Evolutionary conservation across 177 flowering plant species (phyloP).

Genomic region (Telopea speciosissima): DNA sequence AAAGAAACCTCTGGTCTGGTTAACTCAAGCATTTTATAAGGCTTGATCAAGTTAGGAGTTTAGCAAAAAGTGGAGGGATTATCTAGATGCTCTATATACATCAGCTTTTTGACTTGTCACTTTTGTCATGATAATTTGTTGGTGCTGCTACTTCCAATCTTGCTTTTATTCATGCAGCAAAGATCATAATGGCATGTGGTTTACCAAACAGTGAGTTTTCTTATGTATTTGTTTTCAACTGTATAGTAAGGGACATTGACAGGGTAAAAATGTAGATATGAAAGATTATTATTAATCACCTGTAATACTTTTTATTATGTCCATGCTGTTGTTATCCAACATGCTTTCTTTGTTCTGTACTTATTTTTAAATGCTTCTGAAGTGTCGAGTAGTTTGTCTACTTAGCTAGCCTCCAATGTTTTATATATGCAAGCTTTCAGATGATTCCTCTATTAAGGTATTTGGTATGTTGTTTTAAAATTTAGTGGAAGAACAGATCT

Average conservation of each 20-base stretch:
- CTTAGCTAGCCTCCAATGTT: neutral
- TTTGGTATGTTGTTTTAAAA: neutral
- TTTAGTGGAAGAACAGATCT: neutral
- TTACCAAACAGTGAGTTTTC: too few relatives aligned
- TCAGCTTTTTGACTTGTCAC: neutral
- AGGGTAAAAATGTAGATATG: neutral
- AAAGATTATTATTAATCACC: neutral
- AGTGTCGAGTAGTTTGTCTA: neutral
- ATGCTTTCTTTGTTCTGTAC: neutral
- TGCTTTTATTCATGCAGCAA: neutral
- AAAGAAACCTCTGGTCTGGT: neutral
- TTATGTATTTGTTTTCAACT: too few relatives aligned
- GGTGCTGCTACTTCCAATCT: neutral
- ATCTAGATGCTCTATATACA: neutral
- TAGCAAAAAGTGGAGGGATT: neutral
- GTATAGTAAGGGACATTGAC: neutral
- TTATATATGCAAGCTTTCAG: neutral
- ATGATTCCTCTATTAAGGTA: neutral
- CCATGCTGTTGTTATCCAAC: neutral
- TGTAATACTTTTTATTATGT: neutral
- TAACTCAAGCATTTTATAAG: neutral
- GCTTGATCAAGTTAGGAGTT: neutral
- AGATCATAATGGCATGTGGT: too few relatives aligned
- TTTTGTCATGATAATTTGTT: neutral
- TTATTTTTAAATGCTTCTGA: neutral